These are phyloP conservation scores for Chlorella vulgaris DNA, from an alignment of 139 green algal species.

Conservation along the genomic window DNA sequence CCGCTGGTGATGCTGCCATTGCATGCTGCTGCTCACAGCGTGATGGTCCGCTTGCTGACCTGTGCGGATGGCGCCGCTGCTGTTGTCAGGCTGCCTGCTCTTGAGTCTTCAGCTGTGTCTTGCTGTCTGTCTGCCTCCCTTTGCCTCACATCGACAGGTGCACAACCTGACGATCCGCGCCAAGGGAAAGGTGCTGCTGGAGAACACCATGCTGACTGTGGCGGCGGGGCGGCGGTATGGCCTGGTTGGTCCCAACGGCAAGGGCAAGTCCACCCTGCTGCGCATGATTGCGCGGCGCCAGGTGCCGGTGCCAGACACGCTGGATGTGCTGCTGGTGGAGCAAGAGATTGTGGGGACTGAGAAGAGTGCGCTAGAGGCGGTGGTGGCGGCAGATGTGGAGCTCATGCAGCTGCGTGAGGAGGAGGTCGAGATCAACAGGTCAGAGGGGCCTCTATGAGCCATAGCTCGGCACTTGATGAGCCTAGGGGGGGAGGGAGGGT, in stretches of 20 bases:
- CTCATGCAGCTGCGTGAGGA: conserved; percentile 89
- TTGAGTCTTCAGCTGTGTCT: background rate
- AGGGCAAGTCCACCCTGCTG: conserved; percentile 98
- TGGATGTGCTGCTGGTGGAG: conserved; percentile 99
- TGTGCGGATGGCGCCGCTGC: too few relatives aligned
- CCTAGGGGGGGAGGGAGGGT: too few relatives aligned
- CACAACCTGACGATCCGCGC: conserved; percentile 95
- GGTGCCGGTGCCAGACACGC: conserved; percentile 94
- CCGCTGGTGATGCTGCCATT: too few relatives aligned
- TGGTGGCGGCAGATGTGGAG: conserved; percentile 95
- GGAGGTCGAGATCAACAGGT: conserved; percentile 72
- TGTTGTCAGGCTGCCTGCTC: background rate
- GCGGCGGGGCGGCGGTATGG: conserved; percentile 83
- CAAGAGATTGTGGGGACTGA: conserved; percentile 93
- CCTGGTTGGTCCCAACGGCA: conserved; percentile 88
- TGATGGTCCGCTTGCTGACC: too few relatives aligned
- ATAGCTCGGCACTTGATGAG: too few relatives aligned
- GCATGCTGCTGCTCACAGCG: too few relatives aligned
- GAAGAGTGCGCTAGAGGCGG: conserved; percentile 67
- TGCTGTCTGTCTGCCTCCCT: background rate
- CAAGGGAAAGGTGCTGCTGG: conserved; percentile 97
- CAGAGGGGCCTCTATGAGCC: too few relatives aligned
- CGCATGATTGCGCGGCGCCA: conserved; percentile 90
- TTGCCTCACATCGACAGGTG: conserved; percentile 68
- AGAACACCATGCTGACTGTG: conserved; percentile 93